A percentile compares a stretch with the other conserved stretches of the same genome.
Conservation (phyloP, 768 basidiomycete genomes). For the Antrodiella citrinella region DNA sequence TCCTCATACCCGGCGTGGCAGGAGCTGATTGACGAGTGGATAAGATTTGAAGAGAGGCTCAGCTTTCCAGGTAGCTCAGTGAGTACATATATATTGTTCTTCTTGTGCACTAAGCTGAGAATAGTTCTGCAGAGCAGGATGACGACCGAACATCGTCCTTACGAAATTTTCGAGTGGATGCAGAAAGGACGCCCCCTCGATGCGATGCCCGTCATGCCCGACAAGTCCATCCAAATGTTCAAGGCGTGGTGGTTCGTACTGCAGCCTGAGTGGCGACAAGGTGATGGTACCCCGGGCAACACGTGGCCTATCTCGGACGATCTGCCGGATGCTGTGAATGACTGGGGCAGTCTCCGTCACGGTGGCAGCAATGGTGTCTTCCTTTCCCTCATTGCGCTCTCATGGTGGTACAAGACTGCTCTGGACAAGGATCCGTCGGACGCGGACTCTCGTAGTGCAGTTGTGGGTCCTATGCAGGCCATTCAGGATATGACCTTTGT, state of each 20-base stretch:
- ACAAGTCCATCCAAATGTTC: neutral
- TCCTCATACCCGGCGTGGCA: neutral
- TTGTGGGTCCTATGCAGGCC: neutral
- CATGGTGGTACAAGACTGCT: neutral
- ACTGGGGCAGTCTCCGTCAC: neutral
- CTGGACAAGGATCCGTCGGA: neutral
- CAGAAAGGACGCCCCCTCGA: neutral
- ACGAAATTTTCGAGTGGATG: too few relatives aligned
- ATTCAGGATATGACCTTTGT: neutral
- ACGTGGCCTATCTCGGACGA: neutral
- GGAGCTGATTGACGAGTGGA: neutral
- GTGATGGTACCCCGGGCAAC: neutral
- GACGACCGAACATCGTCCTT: too few relatives aligned
- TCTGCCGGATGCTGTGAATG: neutral
- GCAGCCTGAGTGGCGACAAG: neutral
- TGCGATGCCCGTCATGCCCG: neutral
- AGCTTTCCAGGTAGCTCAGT: too few relatives aligned
- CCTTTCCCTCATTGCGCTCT: neutral
- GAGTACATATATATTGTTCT: too few relatives aligned
- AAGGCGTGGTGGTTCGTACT: neutral
- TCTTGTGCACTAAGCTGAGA: too few relatives aligned
- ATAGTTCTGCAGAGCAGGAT: too few relatives aligned
- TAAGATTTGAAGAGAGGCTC: neutral
- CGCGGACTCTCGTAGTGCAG: neutral
- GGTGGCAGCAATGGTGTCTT: neutral